Base-by-base conservation (phyloP, 192 early-diverging fungal genomes). In the Coemansia sp. region DNA sequence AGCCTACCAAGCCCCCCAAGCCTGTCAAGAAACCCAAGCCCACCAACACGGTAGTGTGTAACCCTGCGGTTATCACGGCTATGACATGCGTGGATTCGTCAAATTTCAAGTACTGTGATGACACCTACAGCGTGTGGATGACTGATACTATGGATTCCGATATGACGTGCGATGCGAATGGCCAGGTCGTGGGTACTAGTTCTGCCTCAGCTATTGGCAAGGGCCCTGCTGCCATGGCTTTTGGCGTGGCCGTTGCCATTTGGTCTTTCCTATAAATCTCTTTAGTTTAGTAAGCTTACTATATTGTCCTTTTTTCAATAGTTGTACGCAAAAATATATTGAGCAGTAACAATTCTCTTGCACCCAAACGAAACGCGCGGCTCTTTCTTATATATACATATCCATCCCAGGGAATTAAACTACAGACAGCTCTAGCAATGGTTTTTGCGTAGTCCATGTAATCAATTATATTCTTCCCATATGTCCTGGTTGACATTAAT, bases 21-120 rank as follows among this genome's bases (percentile, higher is more conserved):
- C 42, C 42, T 13, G 11, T 10, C 51, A 20, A 20, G 13, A 51
- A 16, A 12, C 55, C 55, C 54, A 57, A 57, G 29, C 55, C 55
- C 15, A 13, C 55, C 31, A 59, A 59, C 5, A 24, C 22, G 5
- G 8, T 24, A 11, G 3, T 8, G 31, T 59, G 55, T 33, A 33
- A 59, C 15, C 55, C 55, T 1, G 29, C 33, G 15, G 10, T 16
- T 18, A 5, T 7, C 16, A 33, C 55, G 18, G 55, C 29, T 18
- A 18, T 31, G 5, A 12, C 27, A 5, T 59, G 55, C 55, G 0
- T 36, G 15, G 8, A 34, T 2, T 33, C 16, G 3, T 33, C 55
- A 33, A 16, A 18, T 15, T 59, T n/a, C 55, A 59, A 59, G 55
- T 59, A 59, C 31, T 59, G 55, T 16, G 31, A 59, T 15, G 55